Conservation (phyloP, 352 stramenopile genomes). For the Globisporangium radiosum region DNA sequence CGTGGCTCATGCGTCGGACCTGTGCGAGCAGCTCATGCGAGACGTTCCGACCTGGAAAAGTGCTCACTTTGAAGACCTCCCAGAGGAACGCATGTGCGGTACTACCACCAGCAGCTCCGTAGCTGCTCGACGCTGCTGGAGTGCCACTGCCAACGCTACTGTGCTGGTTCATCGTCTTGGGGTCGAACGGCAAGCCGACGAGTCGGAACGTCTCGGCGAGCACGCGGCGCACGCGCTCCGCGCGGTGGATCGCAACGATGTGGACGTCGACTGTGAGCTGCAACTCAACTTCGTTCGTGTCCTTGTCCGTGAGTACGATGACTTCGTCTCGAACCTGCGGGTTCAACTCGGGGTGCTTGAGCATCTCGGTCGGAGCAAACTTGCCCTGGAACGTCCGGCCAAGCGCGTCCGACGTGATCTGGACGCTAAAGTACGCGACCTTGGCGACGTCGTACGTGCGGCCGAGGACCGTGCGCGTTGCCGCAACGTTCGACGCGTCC, state of each 20-base stretch:
- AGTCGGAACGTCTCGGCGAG: conserved; percentile 57
- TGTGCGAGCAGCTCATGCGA: conserved; percentile 36
- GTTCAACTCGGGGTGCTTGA: conserved; percentile 22
- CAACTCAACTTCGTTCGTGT: conserved; percentile 30
- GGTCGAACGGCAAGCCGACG: conserved; percentile 58
- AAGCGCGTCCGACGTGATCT: conserved; percentile 23
- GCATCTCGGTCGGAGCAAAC: conserved; percentile 25
- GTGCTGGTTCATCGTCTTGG: conserved; percentile 27
- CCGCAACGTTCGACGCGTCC: not conserved
- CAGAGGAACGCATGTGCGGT: conserved; percentile 41
- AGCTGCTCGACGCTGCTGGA: no score
- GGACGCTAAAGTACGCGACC: conserved; percentile 52
- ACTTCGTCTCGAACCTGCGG: conserved; percentile 22
- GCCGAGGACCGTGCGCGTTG: conserved; percentile 32
- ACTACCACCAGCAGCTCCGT: conserved; percentile 4
- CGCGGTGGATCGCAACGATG: conserved; percentile 46
- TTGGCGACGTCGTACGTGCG: conserved; percentile 49
- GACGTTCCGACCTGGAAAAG: conserved; percentile 25
- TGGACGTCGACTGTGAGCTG: conserved; percentile 30
- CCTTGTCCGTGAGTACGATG: conserved; percentile 34
- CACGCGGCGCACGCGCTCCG: conserved; percentile 38
- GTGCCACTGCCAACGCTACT: not conserved
- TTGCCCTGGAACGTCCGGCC: conserved; percentile 32
- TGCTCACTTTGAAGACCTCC: conserved; percentile 42
- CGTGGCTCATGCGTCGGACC: conserved; percentile 33